phyloP scores from a whole-genome alignment of 2,329 filamentous ascomycete species.

The Neocatenulostroma microsporum region DNA sequence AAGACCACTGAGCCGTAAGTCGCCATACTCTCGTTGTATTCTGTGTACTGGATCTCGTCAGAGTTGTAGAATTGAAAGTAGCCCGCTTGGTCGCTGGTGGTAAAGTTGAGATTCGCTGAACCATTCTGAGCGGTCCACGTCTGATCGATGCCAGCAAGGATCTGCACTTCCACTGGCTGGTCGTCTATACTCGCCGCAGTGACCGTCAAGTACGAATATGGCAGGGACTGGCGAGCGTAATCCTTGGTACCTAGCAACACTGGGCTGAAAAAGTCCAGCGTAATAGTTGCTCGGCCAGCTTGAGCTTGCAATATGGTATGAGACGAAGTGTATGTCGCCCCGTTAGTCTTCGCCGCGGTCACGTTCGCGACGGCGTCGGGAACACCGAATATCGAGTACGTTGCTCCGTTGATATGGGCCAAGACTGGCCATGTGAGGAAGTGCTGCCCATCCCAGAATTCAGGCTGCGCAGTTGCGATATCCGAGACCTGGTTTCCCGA shows the following conservation, averaged over 20 bases:
- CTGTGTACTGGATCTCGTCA: conserved; percentile 17
- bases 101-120: conserved; percentile 17
- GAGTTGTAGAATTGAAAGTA: conserved; percentile 20
- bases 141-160: conserved; percentile 29
- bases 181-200: conserved; percentile 11
- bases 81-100: conserved; percentile 8
- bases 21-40: conserved; percentile 18
- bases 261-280: conserved; percentile 31
- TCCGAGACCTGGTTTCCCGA: conserved; percentile 22
- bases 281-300: conserved; percentile 22
- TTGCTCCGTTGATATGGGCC: conserved; percentile 25
- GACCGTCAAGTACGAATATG: conserved; percentile 30
- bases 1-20: conserved; percentile 20
- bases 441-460: conserved; percentile 31
- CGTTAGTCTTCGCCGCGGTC: conserved; percentile 15
- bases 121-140: conserved; percentile 29
- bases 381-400: conserved; percentile 29
- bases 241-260: conserved; percentile 25
- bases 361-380: conserved; percentile 13
- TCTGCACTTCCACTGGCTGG: conserved; percentile 16
- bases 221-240: conserved; percentile 30
- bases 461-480: conserved; percentile 20
- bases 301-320: conserved; percentile 24
- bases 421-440: conserved; percentile 28
- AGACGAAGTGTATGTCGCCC: conserved; percentile 26